Evolutionary conservation across 164 flowering plant genomes (phyloP), one percentile per base, ranked within the genome.

Genomic region (Stephania cephalantha): DNA sequence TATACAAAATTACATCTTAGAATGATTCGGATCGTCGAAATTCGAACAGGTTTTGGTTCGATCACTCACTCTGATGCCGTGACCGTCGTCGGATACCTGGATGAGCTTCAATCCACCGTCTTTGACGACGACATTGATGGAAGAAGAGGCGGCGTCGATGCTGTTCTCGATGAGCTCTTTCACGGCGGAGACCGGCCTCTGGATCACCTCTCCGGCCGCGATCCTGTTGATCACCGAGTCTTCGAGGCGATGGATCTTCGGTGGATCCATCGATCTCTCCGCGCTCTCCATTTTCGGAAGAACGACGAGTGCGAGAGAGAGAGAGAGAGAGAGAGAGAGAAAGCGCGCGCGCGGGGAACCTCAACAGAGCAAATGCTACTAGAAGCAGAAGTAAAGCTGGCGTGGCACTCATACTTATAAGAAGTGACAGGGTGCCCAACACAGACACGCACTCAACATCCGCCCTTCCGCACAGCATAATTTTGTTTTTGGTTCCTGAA

Each of bases 161-260:
- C 98, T 90, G 85, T 95, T 95, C 87, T 95, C 99, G 50, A 93
- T 84, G 70, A 95, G 95, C 87, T 95, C 99, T 71, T 95, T 95
- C 9, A 95, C 88, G 81, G 95, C 97, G 53, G 98, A 91, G 6
- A 89, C 89, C 0, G 97, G 99, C 13, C 99, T 88, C 71, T 95
- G 98, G 68, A 95, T 93, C 29, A 95, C 99, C 81, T 93, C 98
- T 1, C 98, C 98, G 65, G 99, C 99, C 13, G 99, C 97, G 72
- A 95, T 95, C 70, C 93, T 85, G 81, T 95, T 95, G 46, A 95
- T 90, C 15, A 95, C 98, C 0, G 97, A 88, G 66, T 87, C 87
- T 10, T 89, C 89, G 5, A 93, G 84, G 9, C 98, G 96, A 52
- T 77, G 93, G 75, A 95, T 93, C 76, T 79, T 82, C 6, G 99